Evolutionary conservation across 106 monocot genomes (phyloP).

Genomic region (Vanilla planifolia): DNA sequence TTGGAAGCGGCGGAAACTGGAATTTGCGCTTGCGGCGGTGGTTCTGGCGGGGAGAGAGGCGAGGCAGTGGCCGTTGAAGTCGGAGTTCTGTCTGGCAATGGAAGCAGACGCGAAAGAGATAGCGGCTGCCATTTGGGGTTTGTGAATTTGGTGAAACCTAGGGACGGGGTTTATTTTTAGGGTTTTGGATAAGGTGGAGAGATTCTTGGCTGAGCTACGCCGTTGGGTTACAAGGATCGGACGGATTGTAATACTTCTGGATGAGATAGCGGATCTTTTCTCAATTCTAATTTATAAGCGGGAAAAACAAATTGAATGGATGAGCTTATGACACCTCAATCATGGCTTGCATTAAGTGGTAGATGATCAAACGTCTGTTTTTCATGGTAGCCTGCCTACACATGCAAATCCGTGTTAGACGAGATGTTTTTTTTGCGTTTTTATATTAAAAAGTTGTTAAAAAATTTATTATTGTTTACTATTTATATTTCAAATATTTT

Average conservation of each 20-base stretch:
- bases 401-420: too few species aligned
- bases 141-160: conserved; percentile 1
- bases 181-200: conserved; percentile 19
- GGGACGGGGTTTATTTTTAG: neutral
- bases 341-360: too few species aligned
- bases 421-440: too few species aligned
- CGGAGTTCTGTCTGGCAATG: conserved; percentile 11
- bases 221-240: conserved; percentile 16
- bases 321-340: too few species aligned
- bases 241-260: conserved; percentile 22
- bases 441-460: too few species aligned
- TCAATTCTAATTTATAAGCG: too few species aligned
- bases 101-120: conserved; percentile 33
- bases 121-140: conserved; percentile 29
- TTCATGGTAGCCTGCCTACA: too few species aligned
- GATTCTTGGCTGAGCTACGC: neutral
- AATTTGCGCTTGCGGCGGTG: neutral
- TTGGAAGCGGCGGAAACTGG: neutral
- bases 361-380: too few species aligned
- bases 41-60: neutral
- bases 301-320: too few species aligned
- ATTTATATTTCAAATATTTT: too few species aligned
- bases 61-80: conserved; percentile 23
- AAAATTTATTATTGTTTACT: too few species aligned
- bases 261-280: conserved; percentile 44